These are phyloP conservation scores for Hypoxylon subgilvum DNA, from an alignment of 495 filamentous ascomycete species.

Conservation along the genomic window DNA sequence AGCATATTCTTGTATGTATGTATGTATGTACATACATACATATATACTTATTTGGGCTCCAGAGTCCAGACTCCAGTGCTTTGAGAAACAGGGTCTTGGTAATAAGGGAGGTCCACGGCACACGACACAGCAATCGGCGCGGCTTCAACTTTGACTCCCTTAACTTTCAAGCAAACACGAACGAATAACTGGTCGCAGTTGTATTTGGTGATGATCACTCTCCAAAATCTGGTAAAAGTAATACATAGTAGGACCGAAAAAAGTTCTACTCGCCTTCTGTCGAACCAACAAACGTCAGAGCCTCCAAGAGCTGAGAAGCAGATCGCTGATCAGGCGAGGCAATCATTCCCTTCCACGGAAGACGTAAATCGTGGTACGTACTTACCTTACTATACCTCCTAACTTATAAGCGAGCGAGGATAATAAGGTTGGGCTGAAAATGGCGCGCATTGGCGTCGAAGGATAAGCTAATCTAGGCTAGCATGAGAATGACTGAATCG, in stretches of 20 bases:
- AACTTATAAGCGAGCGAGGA: conserved; percentile 20
- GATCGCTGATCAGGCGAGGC: too few species aligned
- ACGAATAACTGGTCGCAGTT: too few species aligned
- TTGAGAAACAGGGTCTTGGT: neutral
- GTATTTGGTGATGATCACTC: conserved; percentile 2
- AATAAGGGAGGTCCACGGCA: neutral
- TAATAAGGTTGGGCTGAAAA: conserved; percentile 27
- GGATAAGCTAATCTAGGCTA: conserved; percentile 1
- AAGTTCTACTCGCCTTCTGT: conserved; percentile 5
- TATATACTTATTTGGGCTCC: too few species aligned
- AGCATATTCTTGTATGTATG: too few species aligned
- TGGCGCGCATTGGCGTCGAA: conserved; percentile 23
- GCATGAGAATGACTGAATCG: conserved; percentile 14
- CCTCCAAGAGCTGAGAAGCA: too few species aligned
- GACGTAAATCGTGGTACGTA: conserved; percentile 4
- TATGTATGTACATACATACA: too few species aligned
- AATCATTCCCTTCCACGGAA: conserved; percentile 5
- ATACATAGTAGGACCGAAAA: conserved; percentile 19
- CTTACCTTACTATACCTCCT: too few species aligned
- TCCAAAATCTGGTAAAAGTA: conserved; percentile 15
- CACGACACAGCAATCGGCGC: conserved; percentile 22
- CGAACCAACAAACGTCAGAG: conserved; percentile 5
- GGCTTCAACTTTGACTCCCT: conserved; percentile 27
- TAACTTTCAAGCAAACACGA: conserved; percentile 19
- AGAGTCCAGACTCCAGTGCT: neutral